Percentiles rank a stretch among this genome's conserved stretches.
phyloP scores from a whole-genome alignment of 163 green algal species.

The Scenedesmus sp. region DNA sequence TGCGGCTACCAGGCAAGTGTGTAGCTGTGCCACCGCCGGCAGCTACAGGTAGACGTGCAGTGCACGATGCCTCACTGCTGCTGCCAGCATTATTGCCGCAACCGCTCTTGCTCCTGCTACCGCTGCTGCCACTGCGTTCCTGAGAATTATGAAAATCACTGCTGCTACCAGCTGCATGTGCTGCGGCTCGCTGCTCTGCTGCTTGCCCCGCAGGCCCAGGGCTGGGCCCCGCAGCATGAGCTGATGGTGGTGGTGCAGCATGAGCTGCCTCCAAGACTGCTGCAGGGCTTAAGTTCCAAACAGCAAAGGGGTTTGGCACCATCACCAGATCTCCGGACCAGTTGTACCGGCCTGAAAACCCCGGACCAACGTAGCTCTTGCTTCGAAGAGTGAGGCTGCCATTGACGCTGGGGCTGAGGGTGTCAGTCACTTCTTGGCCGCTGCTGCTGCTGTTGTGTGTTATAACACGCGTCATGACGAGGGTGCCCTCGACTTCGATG shows the following conservation, averaged over 20 bases:
- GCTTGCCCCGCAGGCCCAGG: neutral
- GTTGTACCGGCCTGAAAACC: neutral
- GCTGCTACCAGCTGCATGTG: neutral
- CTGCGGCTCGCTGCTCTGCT: neutral
- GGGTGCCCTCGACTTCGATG: slow-evolving; percentile 16
- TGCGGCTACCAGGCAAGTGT: neutral
- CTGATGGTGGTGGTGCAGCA: neutral
- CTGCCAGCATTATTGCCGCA: too few species aligned
- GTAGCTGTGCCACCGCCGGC: neutral
- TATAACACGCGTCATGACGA: neutral
- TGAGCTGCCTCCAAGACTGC: neutral
- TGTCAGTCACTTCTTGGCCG: neutral
- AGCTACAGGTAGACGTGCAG: neutral
- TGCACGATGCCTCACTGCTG: neutral
- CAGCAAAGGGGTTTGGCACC: slow-evolving; percentile 13
- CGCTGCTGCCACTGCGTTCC: neutral
- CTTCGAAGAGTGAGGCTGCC: neutral
- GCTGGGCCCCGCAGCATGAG: neutral
- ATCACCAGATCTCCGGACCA: slow-evolving; percentile 7
- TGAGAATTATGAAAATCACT: neutral
- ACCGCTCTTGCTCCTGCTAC: neutral
- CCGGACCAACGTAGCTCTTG: neutral
- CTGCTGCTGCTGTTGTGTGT: neutral
- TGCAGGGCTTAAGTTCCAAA: neutral
- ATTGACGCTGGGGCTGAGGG: neutral